Evolutionary conservation across 2,329 filamentous ascomycete genomes (phyloP), one percentile per base, ranked within the genome.

Genomic region (Penicillium sp.): DNA sequence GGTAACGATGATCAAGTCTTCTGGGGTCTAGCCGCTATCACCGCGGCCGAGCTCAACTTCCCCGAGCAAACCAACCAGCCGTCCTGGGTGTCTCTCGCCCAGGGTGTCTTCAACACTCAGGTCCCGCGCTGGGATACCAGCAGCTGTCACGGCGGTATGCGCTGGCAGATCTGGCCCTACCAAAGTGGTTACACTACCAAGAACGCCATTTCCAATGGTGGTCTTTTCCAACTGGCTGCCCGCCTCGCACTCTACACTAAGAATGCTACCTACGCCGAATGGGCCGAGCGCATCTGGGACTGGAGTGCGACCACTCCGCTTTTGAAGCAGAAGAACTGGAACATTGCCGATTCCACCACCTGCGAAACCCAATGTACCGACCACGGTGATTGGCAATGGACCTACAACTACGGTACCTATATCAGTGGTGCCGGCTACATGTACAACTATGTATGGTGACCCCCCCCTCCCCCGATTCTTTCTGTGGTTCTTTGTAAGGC

Each of bases 131-230:
- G 91, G 89, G 89, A 95, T 68, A 81, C 79, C 7, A 73, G 79
- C 0, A 82, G 80, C 3, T 96, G 92, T 76, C 81, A 80, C 59
- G 92, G 92, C 62, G 92, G 92, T 17, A 78, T 96, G 68, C 87
- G 90, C 65, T 96, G 93, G 93, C 92, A 96, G 79, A 90, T 96
- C 64, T 93, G 89, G 79, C 83, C 86, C 13, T 91, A 89, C 79
- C 93, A 93, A 79, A 86, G 83, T 60, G 91, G 91, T 5, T 87
- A 82, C 68, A 77, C 78, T 57, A 87, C 85, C 68, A 86, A 87
- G 67, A 87, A 87, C 67, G 81, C 82, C 24, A 83, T 87, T 64
- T 84, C 83, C 13, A 87, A 87, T 65, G 85, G 85, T 3, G 84
- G 80, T 35, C 81, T 87, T 61, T 86, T 87, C 74, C 83, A 86